phyloP scores from a whole-genome alignment of 257 asterid species.

The Ballota nigra region DNA sequence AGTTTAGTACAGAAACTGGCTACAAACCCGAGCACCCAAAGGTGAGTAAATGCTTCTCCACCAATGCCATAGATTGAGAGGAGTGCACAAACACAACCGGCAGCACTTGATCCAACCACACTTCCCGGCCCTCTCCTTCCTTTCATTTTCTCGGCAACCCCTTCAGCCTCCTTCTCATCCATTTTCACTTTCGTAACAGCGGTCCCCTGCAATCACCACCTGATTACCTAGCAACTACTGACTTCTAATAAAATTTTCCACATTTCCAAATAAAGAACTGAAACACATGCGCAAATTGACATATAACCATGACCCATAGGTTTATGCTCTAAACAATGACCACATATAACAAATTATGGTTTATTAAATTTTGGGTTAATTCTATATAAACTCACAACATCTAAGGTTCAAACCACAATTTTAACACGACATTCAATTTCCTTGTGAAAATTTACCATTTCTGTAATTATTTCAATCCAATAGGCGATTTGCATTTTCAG shows the following conservation, averaged over 20 bases:
- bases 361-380: too few relatives aligned
- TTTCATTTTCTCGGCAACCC: slow-evolving; percentile 90
- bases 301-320: not conserved
- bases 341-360: not conserved
- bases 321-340: not conserved
- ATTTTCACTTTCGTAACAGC: slow-evolving; percentile 92
- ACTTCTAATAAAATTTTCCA: not conserved
- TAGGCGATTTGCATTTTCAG: too few relatives aligned
- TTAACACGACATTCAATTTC: too few relatives aligned
- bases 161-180: slow-evolving; percentile 96
- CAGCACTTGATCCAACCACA: slow-evolving; percentile 96
- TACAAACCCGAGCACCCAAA: slow-evolving; percentile 89
- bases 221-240: not conserved
- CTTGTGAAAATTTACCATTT: too few relatives aligned
- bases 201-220: slow-evolving; percentile 63
- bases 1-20: slow-evolving; percentile 95
- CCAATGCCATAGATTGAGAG: slow-evolving; percentile 71
- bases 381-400: too few relatives aligned
- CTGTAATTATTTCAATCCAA: too few relatives aligned
- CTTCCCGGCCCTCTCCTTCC: slow-evolving; percentile 98
- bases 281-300: not conserved
- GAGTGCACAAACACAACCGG: slow-evolving; percentile 84
- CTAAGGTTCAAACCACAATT: too few relatives aligned
- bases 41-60: slow-evolving; percentile 52
- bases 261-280: not conserved